Percentiles rank a stretch among this genome's conserved stretches.
These are phyloP conservation scores for Sordariomycetes sp. DNA, from an alignment of 2,329 filamentous ascomycete genomes.

Conservation along the genomic window DNA sequence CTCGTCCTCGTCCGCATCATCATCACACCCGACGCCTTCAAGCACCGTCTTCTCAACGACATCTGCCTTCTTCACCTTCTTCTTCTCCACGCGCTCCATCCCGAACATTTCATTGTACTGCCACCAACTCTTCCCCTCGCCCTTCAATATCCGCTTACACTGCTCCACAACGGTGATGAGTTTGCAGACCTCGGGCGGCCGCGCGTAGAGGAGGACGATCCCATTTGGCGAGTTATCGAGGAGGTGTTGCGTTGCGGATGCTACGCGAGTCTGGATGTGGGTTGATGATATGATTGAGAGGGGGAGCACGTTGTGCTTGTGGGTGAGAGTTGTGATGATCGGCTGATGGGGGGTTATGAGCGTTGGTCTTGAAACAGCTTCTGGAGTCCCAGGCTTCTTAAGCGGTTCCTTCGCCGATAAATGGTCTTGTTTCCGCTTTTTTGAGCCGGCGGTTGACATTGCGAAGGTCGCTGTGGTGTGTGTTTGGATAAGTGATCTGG, in stretches of 20 bases:
- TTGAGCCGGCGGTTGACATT: neutral
- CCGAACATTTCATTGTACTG: slow-evolving; percentile 51
- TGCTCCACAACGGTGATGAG: slow-evolving; percentile 61
- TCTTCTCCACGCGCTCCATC: slow-evolving; percentile 28
- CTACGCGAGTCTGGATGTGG: slow-evolving; percentile 46
- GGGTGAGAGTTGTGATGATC: slow-evolving; percentile 31
- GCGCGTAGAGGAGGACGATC: slow-evolving; percentile 40
- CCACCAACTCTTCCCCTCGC: slow-evolving; percentile 37
- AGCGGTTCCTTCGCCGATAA: too few species aligned
- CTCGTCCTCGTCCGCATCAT: slow-evolving; percentile 22
- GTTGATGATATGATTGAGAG: slow-evolving; percentile 51
- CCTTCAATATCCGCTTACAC: slow-evolving; percentile 44
- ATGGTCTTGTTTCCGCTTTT: slow-evolving; percentile 1
- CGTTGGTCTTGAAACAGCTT: too few species aligned
- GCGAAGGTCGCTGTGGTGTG: neutral
- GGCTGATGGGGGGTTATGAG: slow-evolving; percentile 34
- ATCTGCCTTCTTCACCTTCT: slow-evolving; percentile 16
- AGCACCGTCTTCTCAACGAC: slow-evolving; percentile 35
- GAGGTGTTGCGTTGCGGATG: slow-evolving; percentile 34
- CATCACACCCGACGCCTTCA: slow-evolving; percentile 11
- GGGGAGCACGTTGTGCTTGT: slow-evolving; percentile 39
- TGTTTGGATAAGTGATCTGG: neutral
- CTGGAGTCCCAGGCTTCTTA: too few species aligned
- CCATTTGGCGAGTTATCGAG: slow-evolving; percentile 12
- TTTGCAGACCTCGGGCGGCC: slow-evolving; percentile 47